A percentile compares a stretch with the other conserved stretches of the same genome.
Evolutionary conservation across 2,329 filamentous ascomycete species (phyloP).

Genomic region (Nemania serpens): DNA sequence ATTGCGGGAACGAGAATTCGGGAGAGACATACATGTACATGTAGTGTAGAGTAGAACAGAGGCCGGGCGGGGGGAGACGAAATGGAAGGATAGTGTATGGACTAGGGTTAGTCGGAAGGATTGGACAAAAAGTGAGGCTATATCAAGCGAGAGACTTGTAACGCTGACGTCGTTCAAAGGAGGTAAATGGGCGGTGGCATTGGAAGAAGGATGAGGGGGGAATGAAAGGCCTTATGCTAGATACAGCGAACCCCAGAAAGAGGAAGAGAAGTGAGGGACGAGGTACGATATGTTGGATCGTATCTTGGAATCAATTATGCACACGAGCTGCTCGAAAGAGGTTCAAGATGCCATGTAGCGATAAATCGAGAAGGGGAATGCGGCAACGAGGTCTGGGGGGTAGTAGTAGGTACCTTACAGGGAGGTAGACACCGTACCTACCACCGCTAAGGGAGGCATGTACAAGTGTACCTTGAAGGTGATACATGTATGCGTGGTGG

Average conservation of each 20-base stretch:
- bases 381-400: background rate
- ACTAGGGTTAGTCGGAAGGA: slow-evolving; percentile 2
- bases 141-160: slow-evolving; percentile 14
- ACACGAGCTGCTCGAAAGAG: slow-evolving; percentile 27
- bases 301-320: slow-evolving; percentile 12
- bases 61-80: background rate
- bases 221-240: too few species aligned
- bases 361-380: slow-evolving; percentile 20
- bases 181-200: slow-evolving; percentile 16
- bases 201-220: background rate
- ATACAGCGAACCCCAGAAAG: background rate
- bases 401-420: slow-evolving; percentile 8
- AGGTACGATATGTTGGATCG: slow-evolving; percentile 2
- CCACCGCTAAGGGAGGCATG: too few species aligned
- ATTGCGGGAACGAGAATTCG: background rate
- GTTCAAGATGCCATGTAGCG: slow-evolving; percentile 27
- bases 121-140: slow-evolving; percentile 18
- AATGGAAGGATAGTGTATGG: slow-evolving; percentile 5
- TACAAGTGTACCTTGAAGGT: too few species aligned
- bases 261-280: slow-evolving; percentile 12
- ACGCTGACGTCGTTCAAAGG: slow-evolving; percentile 16
- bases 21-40: slow-evolving; percentile 23
- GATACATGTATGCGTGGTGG: too few species aligned
- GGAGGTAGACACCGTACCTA: background rate
- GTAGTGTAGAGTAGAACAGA: slow-evolving; percentile 6